Evolutionary conservation across 148 eudicot species (phyloP).

Genomic region (Gaultheria prostrata): DNA sequence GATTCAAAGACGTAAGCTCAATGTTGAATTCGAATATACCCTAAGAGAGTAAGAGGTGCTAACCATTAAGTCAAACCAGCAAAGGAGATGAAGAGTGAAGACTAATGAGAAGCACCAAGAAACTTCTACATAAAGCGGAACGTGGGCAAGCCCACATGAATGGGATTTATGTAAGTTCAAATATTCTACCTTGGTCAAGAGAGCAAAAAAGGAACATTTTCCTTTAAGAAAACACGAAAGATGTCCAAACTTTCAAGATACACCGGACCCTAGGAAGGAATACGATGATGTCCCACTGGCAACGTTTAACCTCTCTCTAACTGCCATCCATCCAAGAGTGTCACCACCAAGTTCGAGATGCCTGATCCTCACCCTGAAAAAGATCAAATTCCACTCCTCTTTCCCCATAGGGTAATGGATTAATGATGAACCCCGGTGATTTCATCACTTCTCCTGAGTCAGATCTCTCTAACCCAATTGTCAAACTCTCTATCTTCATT

Average conservation of each 20-base stretch:
- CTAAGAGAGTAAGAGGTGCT: neutral
- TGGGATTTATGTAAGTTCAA: neutral
- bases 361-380: neutral
- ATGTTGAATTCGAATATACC: neutral
- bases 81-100: neutral
- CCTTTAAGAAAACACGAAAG: neutral
- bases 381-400: neutral
- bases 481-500: slow-evolving; percentile 1
- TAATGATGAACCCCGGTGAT: neutral
- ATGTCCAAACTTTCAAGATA: neutral
- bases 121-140: neutral
- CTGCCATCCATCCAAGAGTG: slow-evolving; percentile 3
- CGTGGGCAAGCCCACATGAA: neutral
- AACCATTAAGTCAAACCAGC: neutral
- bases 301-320: neutral
- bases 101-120: neutral
- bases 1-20: slow-evolving; percentile 2
- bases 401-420: neutral
- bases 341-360: neutral
- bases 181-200: neutral
- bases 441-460: neutral
- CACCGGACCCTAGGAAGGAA: slow-evolving; percentile 3
- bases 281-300: neutral
- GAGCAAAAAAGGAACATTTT: neutral
- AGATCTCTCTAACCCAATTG: neutral